Conservation (phyloP, 768 basidiomycete species). For the Boletus eberwhitei region DNA sequence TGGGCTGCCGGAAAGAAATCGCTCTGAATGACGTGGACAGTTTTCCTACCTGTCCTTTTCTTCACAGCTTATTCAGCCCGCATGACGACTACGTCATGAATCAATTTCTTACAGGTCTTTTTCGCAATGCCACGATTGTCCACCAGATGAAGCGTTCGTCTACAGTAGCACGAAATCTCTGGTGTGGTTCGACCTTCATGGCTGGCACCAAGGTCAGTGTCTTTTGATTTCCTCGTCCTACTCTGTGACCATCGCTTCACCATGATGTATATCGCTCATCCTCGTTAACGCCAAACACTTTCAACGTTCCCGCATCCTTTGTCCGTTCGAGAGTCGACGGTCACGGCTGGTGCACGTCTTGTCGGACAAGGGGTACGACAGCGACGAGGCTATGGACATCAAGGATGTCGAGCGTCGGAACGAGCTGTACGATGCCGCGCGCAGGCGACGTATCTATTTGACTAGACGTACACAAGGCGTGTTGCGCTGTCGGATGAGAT, state of each 20-base stretch:
- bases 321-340: conserved; percentile 8
- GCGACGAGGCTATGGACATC: too few species aligned
- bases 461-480: background rate
- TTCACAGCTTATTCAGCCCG: background rate
- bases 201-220: conserved; percentile 6
- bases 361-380: conserved; percentile 4
- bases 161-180: conserved; percentile 13
- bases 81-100: background rate
- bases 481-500: background rate
- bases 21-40: background rate
- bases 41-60: background rate
- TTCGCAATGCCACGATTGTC: background rate
- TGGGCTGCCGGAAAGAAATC: conserved; percentile 8
- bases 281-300: conserved; percentile 4
- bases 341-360: conserved; percentile 2
- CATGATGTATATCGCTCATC: conserved; percentile 5
- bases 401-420: conserved; percentile 1
- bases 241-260: conserved; percentile 12
- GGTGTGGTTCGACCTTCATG: conserved; percentile 1
- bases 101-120: background rate
- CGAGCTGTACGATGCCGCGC: conserved; percentile 9
- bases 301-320: conserved; percentile 9
- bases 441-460: conserved; percentile 15
- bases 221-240: conserved; percentile 6
- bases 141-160: background rate